These are phyloP conservation scores for Hirsutella minnesotensis DNA, from an alignment of 2,329 filamentous ascomycete genomes.

Conservation along the genomic window DNA sequence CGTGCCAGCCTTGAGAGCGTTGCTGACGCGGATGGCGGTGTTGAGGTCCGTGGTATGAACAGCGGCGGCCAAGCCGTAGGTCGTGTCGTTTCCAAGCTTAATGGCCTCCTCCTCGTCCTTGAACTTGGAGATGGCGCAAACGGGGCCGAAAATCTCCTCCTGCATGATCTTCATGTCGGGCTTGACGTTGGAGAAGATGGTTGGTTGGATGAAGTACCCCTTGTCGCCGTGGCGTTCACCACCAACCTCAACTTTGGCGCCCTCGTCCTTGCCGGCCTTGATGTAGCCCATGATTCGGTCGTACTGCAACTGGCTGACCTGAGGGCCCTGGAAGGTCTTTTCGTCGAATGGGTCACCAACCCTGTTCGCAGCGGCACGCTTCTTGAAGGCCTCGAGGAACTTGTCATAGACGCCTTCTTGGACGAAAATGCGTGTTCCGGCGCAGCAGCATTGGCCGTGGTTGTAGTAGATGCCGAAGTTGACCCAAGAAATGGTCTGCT, in stretches of 20 bases:
- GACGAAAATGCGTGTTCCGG: conserved; percentile 74
- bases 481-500: conserved; percentile 67
- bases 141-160: conserved; percentile 88
- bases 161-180: conserved; percentile 83
- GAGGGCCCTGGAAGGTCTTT: conserved; percentile 79
- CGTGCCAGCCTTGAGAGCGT: conserved; percentile 59
- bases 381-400: conserved; percentile 72
- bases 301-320: conserved; percentile 75
- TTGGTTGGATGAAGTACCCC: conserved; percentile 86
- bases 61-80: conserved; percentile 73
- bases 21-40: conserved; percentile 70
- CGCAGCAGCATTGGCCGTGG: conserved; percentile 58
- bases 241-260: conserved; percentile 47
- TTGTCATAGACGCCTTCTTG: conserved; percentile 82
- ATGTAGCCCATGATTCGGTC: conserved; percentile 82
- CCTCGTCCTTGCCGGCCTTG: conserved; percentile 50
- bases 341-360: conserved; percentile 73
- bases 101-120: conserved; percentile 71
- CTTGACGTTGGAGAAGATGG: conserved; percentile 74
- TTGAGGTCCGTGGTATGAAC: conserved; percentile 75
- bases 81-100: conserved; percentile 60
- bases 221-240: conserved; percentile 50
- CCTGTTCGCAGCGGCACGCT: conserved; percentile 59
- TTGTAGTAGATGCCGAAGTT: conserved; percentile 59
- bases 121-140: conserved; percentile 79